A percentile compares a stretch with the other conserved stretches of the same genome.
These are phyloP conservation scores for Arxiozyma bovina DNA, from an alignment of 1,139 yeast species.

Conservation along the genomic window DNA sequence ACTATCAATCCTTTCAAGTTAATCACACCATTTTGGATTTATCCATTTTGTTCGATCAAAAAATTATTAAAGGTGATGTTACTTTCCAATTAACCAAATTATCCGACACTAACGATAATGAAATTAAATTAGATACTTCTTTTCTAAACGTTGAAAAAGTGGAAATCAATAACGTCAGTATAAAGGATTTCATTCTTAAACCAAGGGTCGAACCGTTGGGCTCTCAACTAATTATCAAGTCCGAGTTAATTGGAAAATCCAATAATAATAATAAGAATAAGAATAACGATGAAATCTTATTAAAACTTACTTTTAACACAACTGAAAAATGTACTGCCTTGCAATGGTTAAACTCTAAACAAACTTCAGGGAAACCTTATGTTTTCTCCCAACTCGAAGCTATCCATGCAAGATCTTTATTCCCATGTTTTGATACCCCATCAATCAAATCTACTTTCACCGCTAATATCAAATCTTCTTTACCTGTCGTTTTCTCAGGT, in stretches of 20 bases:
- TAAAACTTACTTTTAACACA: constrained; percentile 52
- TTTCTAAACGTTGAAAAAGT: constrained; percentile 45
- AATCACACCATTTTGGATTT: constrained; percentile 45
- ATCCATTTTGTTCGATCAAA: constrained; percentile 46
- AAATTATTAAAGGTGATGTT: constrained; percentile 51
- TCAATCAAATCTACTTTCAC: constrained; percentile 61
- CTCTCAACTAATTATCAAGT: constrained; percentile 42
- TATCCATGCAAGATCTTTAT: constrained; percentile 78
- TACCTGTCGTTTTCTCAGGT: constrained; percentile 69
- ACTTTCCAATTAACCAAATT: constrained; percentile 35
- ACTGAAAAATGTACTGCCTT: constrained; percentile 73
- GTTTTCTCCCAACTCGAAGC: constrained; percentile 89
- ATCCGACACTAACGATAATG: constrained; percentile 18
- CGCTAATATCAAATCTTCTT: constrained; percentile 53
- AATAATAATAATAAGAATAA: neutral
- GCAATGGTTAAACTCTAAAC: constrained; percentile 72
- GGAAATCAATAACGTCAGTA: constrained; percentile 36
- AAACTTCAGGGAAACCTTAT: constrained; percentile 74
- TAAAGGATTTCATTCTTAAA: constrained; percentile 34
- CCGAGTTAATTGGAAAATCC: constrained; percentile 7
- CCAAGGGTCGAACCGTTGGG: constrained; percentile 61
- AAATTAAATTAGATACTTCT: constrained; percentile 60
- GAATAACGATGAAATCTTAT: constrained; percentile 16
- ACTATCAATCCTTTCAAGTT: constrained; percentile 48
- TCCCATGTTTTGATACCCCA: constrained; percentile 91